Percentiles rank a stretch among this genome's conserved stretches.
phyloP scores from a whole-genome alignment of 768 basidiomycete species.

The Pholiota microspora region DNA sequence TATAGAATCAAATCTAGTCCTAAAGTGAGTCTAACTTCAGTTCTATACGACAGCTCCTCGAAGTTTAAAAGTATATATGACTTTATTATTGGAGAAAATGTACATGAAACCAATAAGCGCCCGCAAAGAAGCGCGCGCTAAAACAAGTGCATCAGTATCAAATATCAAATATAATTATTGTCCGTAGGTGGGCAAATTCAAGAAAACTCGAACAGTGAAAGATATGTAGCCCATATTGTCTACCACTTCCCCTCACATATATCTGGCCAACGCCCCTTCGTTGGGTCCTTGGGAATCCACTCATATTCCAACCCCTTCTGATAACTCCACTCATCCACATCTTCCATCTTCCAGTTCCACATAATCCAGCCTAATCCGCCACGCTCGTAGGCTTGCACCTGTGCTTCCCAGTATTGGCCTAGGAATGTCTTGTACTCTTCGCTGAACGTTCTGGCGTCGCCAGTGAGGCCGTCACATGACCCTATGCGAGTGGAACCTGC shows the following conservation, averaged over 20 bases:
- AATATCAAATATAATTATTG: no score
- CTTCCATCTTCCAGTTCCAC: constrained; percentile 85
- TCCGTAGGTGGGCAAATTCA: no score
- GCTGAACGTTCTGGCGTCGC: constrained; percentile 69
- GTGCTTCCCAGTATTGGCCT: constrained; percentile 80
- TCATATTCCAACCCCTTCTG: constrained; percentile 75
- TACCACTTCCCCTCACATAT: constrained; percentile 11
- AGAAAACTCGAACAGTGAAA: neutral
- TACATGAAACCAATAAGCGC: no score
- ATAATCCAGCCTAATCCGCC: constrained; percentile 65
- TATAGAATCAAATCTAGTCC: no score
- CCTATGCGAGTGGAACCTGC: constrained; percentile 64
- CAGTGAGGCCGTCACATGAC: constrained; percentile 69
- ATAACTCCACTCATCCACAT: constrained; percentile 89
- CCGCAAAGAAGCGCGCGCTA: no score
- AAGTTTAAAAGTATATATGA: no score
- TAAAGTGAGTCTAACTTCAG: no score
- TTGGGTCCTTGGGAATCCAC: constrained; percentile 73
- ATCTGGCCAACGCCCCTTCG: constrained; percentile 43
- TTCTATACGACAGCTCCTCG: no score
- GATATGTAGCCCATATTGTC: neutral
- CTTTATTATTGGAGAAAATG: no score
- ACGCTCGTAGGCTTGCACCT: constrained; percentile 68
- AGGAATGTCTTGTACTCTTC: constrained; percentile 76
- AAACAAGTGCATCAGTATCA: no score